phyloP scores from a whole-genome alignment of 202 grass and related monocot species.

The Dendrocalamus latiflorus region DNA sequence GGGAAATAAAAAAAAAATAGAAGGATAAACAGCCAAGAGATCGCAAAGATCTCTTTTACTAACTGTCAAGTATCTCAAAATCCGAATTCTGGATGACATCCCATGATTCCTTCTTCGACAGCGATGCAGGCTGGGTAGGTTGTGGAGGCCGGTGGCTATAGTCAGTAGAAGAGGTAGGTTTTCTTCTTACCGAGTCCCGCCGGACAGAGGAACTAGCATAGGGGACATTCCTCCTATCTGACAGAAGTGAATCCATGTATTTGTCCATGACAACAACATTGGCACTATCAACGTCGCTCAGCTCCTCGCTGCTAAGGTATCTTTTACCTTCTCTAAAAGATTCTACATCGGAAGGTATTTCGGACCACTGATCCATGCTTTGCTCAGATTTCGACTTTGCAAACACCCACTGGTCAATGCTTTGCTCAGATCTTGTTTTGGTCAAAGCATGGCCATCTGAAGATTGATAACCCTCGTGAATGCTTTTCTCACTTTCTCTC shows the following conservation, averaged over 20 bases:
- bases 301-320: constrained; percentile 59
- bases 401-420: constrained; percentile 83
- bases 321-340: constrained; percentile 50
- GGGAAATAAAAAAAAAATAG: constrained; percentile 35
- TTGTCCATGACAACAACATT: no score
- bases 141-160: no score
- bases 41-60: constrained; percentile 16
- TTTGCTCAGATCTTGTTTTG: constrained; percentile 65
- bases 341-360: constrained; percentile 70
- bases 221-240: no score
- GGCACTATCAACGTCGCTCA: no score
- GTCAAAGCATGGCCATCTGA: constrained; percentile 33
- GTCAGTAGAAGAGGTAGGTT: no score
- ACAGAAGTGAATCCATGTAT: no score
- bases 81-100: constrained; percentile 70
- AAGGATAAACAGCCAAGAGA: constrained; percentile 20
- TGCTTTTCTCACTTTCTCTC: constrained; percentile 50
- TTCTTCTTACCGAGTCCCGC: no score
- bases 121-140: no score
- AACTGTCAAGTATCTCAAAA: constrained; percentile 70
- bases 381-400: constrained; percentile 70
- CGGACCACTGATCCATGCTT: constrained; percentile 94
- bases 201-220: no score
- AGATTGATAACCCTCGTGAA: constrained; percentile 55
- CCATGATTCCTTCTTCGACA: constrained; percentile 71